Evolutionary conservation across 2,329 filamentous ascomycete species (phyloP), one percentile per base, ranked within the genome.

Genomic region (Hymenoscyphus linearis): DNA sequence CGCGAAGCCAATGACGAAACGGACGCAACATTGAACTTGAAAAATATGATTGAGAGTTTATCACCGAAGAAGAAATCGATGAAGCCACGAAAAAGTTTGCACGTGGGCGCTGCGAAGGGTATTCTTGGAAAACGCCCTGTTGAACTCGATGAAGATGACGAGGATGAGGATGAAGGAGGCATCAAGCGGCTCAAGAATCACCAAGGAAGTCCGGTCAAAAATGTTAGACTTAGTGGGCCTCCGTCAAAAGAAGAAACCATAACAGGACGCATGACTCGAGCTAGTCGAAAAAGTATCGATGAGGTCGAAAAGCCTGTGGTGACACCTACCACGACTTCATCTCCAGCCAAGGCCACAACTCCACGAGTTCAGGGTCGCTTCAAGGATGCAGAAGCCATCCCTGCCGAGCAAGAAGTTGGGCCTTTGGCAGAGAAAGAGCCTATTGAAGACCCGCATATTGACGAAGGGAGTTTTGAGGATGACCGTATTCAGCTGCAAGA

Each of bases 401-500:
- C 59, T 9, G 25, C 63, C 36, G 35, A 26, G 54, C 78, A 80
- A 26, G 76, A 79, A 50, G 77, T 78, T 9, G 75, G 77, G 1
- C 68, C 73, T 55, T 68, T 74, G n/a, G 70, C 76, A 55, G 72
- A 79, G 61, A 76, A 78, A 22, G 70, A 70, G 2, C 75, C 81
- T 52, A 68, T 77, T 26, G 75, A 79, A 57, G 74, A 77, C 5
- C 81, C 85, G n/a, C 79, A 79, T 22, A 74, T 79, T 13, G 63
- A 66, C 14, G 71, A 73, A 52, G 68, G 72, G 26, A 73, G 72
- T 25, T 61, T 67, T 31, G 70, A 71, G 13, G 80, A 82, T 22
- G 83, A 87, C 27, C 82, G 81, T 25, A 92, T 96, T 59, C 89
- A 93, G 53, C 80, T 99, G 2, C 91, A 96, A 68, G 90, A 96